Base-by-base conservation (phyloP, 805 yeast species). In the Saccharomycopsis selenospora region DNA sequence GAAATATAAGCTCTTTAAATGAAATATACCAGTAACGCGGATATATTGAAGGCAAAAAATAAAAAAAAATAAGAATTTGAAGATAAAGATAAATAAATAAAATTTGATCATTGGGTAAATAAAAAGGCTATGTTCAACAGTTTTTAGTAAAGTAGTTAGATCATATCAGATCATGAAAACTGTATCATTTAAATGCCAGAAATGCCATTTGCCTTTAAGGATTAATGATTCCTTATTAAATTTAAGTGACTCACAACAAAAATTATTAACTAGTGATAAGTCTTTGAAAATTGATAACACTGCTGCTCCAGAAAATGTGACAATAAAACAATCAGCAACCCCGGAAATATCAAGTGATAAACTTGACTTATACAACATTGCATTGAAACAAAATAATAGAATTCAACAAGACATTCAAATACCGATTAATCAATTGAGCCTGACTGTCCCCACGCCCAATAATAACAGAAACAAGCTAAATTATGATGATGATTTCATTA, bases 181-280 rank as follows among this genome's bases (percentile, higher is more conserved):
- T 6, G 13, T 43, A 4, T 40, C 44, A 20, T 43, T 44, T 25
- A 59, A 56, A 51, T 76, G 82, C 58, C 77, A 70, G 54, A 64
- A 69, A 49, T 76, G 81, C 58, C 67, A 68, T 40, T 52, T 66
- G 3, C 73, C 75, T 0, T 54, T 76, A 3, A 57, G 56, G 36
- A 54, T 76, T 18, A 75, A 75, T 50, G 63, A 66, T 6, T 66
- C 78, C 1, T 59, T 76, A n/a, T 51, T 65, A 36, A 66, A 66
- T 48, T 57, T 76, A 14, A 69, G 72, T 38, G 53, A 67, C 6
- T 70, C 76, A 1, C 80, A 75, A 55, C 61, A 67, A 11, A 68
- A 69, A 25, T 61, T 73, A 24, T 53, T 76, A n/a, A 55, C 67
- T 5, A 64, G 65, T 41, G 62, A 43, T 18, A 66, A 46, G 43